Evolutionary conservation across 306 rosid genomes (phyloP).

Genomic region (Alnus glutinosa): DNA sequence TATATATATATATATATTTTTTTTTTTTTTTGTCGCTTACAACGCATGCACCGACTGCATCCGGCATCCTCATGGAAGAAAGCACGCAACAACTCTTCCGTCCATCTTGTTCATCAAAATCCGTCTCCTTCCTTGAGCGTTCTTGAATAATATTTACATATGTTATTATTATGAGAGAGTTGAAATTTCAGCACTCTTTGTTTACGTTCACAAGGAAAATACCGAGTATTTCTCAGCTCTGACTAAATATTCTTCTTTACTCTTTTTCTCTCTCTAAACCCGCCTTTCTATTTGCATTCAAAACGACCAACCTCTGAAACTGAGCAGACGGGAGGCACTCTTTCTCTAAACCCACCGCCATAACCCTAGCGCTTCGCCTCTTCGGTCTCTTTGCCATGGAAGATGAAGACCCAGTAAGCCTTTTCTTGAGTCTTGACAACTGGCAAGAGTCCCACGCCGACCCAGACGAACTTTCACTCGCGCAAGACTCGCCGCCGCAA

Average conservation of each 20-base stretch:
- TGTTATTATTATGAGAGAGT: no score
- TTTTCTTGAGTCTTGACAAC: constrained; percentile 9
- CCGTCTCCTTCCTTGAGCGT: no score
- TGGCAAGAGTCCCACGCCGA: constrained; percentile 22
- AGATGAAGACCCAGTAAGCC: constrained; percentile 20
- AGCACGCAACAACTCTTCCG: no score
- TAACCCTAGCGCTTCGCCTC: not conserved
- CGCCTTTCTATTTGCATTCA: not conserved
- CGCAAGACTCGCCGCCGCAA: constrained; percentile 24
- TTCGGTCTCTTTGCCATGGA: constrained; percentile 11
- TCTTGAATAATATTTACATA: no score
- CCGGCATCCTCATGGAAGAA: no score
- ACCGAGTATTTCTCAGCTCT: no score
- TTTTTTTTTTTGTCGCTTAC: not conserved
- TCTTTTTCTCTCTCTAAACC: constrained; percentile 13
- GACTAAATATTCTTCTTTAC: not conserved
- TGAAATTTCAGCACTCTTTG: no score
- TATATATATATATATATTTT: no score
- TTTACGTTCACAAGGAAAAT: no score
- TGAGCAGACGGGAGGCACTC: not conserved
- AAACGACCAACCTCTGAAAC: not conserved
- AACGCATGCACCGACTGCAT: not conserved
- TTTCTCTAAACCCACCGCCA: not conserved
- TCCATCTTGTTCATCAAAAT: no score
- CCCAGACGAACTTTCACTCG: constrained; percentile 3